phyloP scores from a whole-genome alignment of 495 filamentous ascomycete genomes.

The Aspergillus funiculosus region DNA sequence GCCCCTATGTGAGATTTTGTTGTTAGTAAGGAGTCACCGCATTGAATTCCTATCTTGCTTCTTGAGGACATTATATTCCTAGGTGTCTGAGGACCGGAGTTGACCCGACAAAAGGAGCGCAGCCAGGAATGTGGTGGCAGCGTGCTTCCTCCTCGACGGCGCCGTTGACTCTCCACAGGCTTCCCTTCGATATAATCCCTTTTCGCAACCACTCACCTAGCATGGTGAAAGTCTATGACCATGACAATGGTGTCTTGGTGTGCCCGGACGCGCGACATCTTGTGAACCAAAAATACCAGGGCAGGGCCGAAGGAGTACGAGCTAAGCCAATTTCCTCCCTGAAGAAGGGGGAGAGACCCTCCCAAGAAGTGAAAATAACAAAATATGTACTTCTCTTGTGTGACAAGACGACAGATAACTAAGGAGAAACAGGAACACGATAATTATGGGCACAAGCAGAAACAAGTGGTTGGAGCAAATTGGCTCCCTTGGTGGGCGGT shows the following conservation, averaged over 20 bases:
- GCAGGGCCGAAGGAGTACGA: slow-evolving; percentile 20
- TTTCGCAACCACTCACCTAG: slow-evolving; percentile 48
- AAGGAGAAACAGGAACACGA: not conserved
- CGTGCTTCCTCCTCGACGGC: not conserved
- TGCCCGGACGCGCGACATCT: slow-evolving; percentile 29
- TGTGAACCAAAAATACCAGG: slow-evolving; percentile 12
- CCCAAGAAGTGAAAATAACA: slow-evolving; percentile 19
- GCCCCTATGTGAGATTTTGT: slow-evolving; percentile 49
- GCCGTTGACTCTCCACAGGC: not conserved
- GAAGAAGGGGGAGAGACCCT: slow-evolving; percentile 7
- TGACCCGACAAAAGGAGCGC: slow-evolving; percentile 1
- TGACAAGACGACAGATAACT: not conserved
- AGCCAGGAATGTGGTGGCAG: not conserved
- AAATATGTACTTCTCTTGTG: slow-evolving; percentile 18
- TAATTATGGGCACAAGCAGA: not conserved
- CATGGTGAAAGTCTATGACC: slow-evolving; percentile 97
- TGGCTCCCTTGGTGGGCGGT: slow-evolving; percentile 21
- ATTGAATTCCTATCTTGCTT: not conserved
- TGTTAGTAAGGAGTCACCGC: not conserved
- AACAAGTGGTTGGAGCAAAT: slow-evolving; percentile 6
- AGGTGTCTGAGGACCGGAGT: not conserved
- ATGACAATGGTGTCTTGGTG: slow-evolving; percentile 60
- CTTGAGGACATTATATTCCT: not conserved
- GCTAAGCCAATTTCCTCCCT: slow-evolving; percentile 13
- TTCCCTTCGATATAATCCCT: not conserved